phyloP scores from a whole-genome alignment of 2,329 filamentous ascomycete genomes.

The Fusarium sp. region DNA sequence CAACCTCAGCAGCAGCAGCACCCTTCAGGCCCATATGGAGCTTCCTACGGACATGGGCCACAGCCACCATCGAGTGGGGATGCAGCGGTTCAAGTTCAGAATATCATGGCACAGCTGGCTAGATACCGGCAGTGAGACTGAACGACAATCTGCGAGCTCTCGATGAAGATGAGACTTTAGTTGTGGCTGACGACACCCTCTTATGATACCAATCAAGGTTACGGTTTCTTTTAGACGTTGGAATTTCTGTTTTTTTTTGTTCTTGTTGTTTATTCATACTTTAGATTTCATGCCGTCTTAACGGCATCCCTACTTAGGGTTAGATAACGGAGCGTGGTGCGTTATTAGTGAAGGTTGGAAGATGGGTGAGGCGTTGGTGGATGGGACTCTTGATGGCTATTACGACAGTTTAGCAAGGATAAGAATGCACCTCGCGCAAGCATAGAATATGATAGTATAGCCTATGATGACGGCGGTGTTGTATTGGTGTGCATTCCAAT shows the following conservation, averaged over 20 bases:
- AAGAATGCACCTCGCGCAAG: background rate
- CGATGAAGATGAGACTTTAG: background rate
- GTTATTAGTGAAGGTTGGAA: conserved; percentile 5
- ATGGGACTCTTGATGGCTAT: conserved; percentile 8
- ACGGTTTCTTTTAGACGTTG: conserved; percentile 25
- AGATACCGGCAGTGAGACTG: conserved; percentile 66
- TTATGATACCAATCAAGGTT: conserved; percentile 35
- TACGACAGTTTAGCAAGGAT: background rate
- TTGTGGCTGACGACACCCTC: conserved; percentile 12
- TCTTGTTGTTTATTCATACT: conserved; percentile 17
- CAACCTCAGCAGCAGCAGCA: conserved; percentile 29
- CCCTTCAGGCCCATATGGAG: conserved; percentile 42
- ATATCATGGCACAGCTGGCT: conserved; percentile 80
- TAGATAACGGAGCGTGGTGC: conserved; percentile 17
- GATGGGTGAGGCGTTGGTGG: conserved; percentile 36
- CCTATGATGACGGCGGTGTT: conserved; percentile 24
- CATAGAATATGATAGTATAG: conserved; percentile 34
- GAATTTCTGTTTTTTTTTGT: conserved; percentile 13
- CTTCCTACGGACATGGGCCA: conserved; percentile 49
- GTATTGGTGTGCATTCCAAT: conserved; percentile 15
- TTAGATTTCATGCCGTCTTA: conserved; percentile 16
- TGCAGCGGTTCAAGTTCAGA: conserved; percentile 69
- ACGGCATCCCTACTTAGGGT: conserved; percentile 12
- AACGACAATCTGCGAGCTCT: background rate
- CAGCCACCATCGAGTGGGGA: conserved; percentile 48